These are phyloP conservation scores for Pythium brassicae DNA, from an alignment of 352 stramenopile species.

Conservation along the genomic window DNA sequence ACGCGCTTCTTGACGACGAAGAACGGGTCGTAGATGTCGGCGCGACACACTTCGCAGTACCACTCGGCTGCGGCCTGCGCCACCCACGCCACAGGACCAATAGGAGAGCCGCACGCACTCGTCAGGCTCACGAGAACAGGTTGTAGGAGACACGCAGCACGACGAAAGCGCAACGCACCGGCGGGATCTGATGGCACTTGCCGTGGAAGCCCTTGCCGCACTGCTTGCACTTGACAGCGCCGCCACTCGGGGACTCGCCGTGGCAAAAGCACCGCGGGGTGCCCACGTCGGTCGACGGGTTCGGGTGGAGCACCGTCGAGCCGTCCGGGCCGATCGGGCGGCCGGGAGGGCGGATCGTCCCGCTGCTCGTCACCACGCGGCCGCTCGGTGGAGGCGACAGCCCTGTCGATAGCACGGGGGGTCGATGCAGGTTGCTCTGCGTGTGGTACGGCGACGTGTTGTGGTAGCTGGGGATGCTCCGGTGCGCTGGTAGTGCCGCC, in stretches of 20 bases:
- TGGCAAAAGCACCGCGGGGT: conserved; percentile 64
- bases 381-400: conserved; percentile 3
- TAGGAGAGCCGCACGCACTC: no score
- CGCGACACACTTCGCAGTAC: conserved; percentile 71
- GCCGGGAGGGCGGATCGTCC: neutral
- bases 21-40: conserved; percentile 71
- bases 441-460: neutral
- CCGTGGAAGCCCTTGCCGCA: conserved; percentile 64
- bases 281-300: conserved; percentile 23
- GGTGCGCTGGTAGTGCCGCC: neutral
- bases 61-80: conserved; percentile 46
- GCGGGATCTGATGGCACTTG: conserved; percentile 73
- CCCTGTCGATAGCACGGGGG: neutral
- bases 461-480: conserved; percentile 12
- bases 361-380: neutral
- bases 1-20: conserved; percentile 55
- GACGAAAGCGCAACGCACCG: conserved; percentile 20
- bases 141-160: no score
- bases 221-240: conserved; percentile 42
- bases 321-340: conserved; percentile 4
- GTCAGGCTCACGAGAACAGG: no score
- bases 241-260: conserved; percentile 15
- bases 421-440: neutral
- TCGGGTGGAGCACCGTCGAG: conserved; percentile 17
- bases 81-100: no score